Evolutionary conservation across 2,329 filamentous ascomycete species (phyloP).

Genomic region (Furcasterigmium sp.): DNA sequence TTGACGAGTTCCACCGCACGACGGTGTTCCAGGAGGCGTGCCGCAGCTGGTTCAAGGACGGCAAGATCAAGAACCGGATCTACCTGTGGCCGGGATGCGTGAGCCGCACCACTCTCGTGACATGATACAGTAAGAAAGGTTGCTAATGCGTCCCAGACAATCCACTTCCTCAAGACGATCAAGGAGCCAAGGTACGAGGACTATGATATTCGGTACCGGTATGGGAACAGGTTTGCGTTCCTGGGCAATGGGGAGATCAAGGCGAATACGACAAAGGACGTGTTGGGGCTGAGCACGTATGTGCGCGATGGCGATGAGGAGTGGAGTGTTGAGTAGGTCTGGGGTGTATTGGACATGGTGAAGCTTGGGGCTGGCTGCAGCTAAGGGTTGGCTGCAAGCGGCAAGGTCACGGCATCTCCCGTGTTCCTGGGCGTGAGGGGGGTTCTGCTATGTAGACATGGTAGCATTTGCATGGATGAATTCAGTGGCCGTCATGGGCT

Average conservation of each 20-base stretch:
- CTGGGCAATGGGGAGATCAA: conserved; percentile 38
- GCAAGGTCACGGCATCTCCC: no score
- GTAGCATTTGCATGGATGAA: no score
- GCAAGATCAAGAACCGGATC: conserved; percentile 25
- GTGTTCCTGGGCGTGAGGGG: no score
- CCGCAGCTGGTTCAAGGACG: conserved; percentile 28
- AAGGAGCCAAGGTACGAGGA: conserved; percentile 25
- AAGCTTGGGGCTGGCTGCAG: no score
- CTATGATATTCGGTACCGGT: conserved; percentile 25
- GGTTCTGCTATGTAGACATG: no score
- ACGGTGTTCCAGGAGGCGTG: conserved; percentile 27
- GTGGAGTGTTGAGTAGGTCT: conserved; percentile 30
- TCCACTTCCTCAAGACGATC: conserved; percentile 30
- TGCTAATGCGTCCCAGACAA: conserved; percentile 16
- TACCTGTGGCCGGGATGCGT: conserved; percentile 24
- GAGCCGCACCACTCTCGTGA: conserved; percentile 14
- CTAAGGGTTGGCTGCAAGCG: no score
- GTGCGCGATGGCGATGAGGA: conserved; percentile 36
- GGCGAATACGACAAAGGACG: conserved; percentile 30
- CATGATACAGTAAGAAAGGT: not conserved
- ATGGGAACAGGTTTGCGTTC: conserved; percentile 31
- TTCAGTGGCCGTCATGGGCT: no score
- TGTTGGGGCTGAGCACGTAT: conserved; percentile 35
- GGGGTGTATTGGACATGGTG: no score
- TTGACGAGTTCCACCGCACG: conserved; percentile 24